A percentile compares a stretch with the other conserved stretches of the same genome.
Evolutionary conservation across 208 protist genomes (phyloP).

Genomic region (Phytomonas sp.): DNA sequence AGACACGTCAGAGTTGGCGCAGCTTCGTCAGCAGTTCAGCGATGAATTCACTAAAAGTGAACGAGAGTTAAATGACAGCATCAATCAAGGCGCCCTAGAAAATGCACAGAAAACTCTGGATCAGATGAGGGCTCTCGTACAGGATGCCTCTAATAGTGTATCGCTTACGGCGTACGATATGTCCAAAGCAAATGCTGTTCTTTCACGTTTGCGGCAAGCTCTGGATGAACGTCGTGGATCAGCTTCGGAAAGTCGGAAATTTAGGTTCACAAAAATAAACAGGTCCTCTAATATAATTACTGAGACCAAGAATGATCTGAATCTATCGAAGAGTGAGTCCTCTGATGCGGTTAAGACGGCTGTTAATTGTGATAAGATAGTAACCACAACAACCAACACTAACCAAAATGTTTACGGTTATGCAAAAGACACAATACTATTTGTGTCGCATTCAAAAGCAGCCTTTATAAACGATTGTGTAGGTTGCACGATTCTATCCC

Average conservation of each 20-base stretch:
- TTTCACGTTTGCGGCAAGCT: constrained; percentile 53
- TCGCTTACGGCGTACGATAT: constrained; percentile 70
- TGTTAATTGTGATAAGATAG: neutral
- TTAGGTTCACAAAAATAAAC: constrained; percentile 46
- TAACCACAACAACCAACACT: neutral
- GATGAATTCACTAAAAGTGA: constrained; percentile 36
- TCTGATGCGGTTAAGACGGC: neutral
- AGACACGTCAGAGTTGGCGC: constrained; percentile 21
- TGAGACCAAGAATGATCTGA: neutral
- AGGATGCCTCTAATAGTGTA: constrained; percentile 46
- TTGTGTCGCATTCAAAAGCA: constrained; percentile 33
- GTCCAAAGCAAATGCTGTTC: constrained; percentile 51
- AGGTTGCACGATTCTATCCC: constrained; percentile 40
- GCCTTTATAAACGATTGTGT: constrained; percentile 48
- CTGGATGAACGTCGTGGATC: constrained; percentile 23
- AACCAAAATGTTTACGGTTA: constrained; percentile 32
- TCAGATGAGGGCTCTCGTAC: constrained; percentile 35
- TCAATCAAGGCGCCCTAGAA: constrained; percentile 17
- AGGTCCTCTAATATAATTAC: neutral
- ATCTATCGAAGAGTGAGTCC: neutral
- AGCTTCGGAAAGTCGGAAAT: constrained; percentile 21
- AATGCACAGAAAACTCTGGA: constrained; percentile 42
- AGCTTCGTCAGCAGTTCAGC: constrained; percentile 54
- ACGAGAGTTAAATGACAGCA: constrained; percentile 17
- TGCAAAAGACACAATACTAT: constrained; percentile 21